Evolutionary conservation across 345 rosid genomes (phyloP), one percentile per base, ranked within the genome.

Genomic region (Gossypium mustelinum): DNA sequence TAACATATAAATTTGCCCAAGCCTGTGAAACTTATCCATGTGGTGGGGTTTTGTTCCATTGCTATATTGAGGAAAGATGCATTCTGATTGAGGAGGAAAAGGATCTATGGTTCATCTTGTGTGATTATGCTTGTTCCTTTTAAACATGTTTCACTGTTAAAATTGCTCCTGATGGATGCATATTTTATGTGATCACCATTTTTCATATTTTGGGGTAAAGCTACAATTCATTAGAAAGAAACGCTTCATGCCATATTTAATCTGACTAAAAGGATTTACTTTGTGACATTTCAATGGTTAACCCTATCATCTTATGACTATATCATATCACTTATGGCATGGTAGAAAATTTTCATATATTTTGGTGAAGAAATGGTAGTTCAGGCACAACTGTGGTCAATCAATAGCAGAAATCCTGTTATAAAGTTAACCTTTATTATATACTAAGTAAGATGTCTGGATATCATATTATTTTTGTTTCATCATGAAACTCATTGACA

Each of bases 281-380:
- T 61, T 29, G 11, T 29, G 34, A 0, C 20, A 16, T 29, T 9
- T 16, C n/a, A 34, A 29, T 17, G 18, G 68, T 17, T 39, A 4
- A 29, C 22, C 20, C 47, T 9, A n/a, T 39, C 68, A 39, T 34
- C 22, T 16, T 34, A 22, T 63, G 68, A 7, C 34, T 68, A 13
- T 56, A 47, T 16, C 55, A 68, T 47, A 24, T 47, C 56, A 13
- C 54, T 18, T 45, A 11, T 47, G 55, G 54, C 71, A 45, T 67
- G 18, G 54, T 67, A 45, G 12, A 24, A 14, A 13, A 7, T 68
- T 24, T 12, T 24, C 2, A 0, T 25, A 68, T 25, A 16, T 13
- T 68, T 14, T 7, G 57, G 27, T 50, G 72, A 68, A 68, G 43
- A 68, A 68, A 68, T 48, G 57, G 43, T 1, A 48, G 72, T 68